Base-by-base conservation (phyloP, 352 stramenopile species). In the Bremia lactucae region DNA sequence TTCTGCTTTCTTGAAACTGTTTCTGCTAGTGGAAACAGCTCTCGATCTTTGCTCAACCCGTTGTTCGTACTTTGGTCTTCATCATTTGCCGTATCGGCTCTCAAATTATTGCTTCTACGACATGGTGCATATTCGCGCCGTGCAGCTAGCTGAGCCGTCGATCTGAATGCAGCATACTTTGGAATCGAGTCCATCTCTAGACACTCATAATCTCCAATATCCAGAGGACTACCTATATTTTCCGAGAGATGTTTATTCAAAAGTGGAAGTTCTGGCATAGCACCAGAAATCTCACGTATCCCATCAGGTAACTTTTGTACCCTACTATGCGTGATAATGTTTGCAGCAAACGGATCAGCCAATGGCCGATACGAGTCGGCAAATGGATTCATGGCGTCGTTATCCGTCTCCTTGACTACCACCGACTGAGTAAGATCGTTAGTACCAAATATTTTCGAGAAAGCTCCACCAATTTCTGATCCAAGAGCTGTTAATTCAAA, bases 371-470 rank as follows among this genome's bases (percentile, higher is more conserved):
- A 83, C 14, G 64, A 65, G 19, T 41, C 21, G 6, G 72, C 55
- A 31, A 90, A 90, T 22, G 77, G 77, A 31, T 90, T 90, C 43
- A 84, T 61, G 0, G 42, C 52, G 21, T 87, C 77, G 21, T 87
- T 65, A 43, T 89, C 73, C 1, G n/a, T n/a, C n/a, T n/a, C n/a
- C n/a, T n/a, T n/a, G n/a, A n/a, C n/a, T n/a, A n/a, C n/a, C n/a
- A n/a, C n/a, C n/a, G n/a, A n/a, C n/a, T n/a, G n/a, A n/a, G n/a
- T n/a, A n/a, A n/a, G n/a, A n/a, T n/a, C n/a, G n/a, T n/a, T n/a
- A n/a, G n/a, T n/a, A n/a, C n/a, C n/a, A 29, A 67, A 63, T 25
- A 67, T 67, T 31, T 59, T 44, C 4, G 52, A 63, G 15, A 67
- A 45, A 6, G 52, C 57, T 7, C 49, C 57, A 22, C 43, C 48